These are phyloP conservation scores for Lasiodiplodia sp. DNA, from an alignment of 2,329 filamentous ascomycete species.

Conservation along the genomic window DNA sequence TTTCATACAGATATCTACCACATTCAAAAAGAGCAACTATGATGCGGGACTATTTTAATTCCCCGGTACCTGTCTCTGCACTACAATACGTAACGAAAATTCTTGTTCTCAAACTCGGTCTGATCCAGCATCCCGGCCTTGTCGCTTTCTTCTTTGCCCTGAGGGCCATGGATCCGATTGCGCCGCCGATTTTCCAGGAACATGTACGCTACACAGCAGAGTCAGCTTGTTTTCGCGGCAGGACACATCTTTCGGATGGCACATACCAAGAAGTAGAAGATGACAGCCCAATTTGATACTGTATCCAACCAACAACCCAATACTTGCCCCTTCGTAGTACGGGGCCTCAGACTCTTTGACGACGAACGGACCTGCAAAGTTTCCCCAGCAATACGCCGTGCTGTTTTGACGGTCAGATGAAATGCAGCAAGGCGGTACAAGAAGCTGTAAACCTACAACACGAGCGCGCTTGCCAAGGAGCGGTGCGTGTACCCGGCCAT, in stretches of 20 bases:
- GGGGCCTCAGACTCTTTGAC: conserved; percentile 47
- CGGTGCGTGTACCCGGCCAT: conserved; percentile 50
- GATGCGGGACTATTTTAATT: too few species aligned
- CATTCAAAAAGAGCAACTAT: too few species aligned
- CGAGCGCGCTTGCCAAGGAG: conserved; percentile 43
- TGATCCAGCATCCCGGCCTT: conserved; percentile 52
- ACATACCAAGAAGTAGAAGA: conserved; percentile 44
- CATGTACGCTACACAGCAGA: not conserved
- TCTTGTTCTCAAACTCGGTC: conserved; percentile 54
- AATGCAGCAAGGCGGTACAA: not conserved
- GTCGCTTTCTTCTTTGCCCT: conserved; percentile 45
- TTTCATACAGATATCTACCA: too few species aligned
- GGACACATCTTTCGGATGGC: not conserved
- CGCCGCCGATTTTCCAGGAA: conserved; percentile 33
- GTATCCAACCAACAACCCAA: conserved; percentile 52
- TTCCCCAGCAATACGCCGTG: conserved; percentile 51
- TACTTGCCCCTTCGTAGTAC: conserved; percentile 44
- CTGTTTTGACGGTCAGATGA: not conserved
- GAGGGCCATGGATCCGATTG: conserved; percentile 44
- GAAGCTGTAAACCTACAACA: conserved; percentile 35
- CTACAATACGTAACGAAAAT: conserved; percentile 51
- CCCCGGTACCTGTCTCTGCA: too few species aligned
- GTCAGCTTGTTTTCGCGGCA: too few species aligned
- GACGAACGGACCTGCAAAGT: conserved; percentile 50
- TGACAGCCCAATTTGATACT: conserved; percentile 49